These are phyloP conservation scores for Lactarius sanguifluus DNA, from an alignment of 768 basidiomycete genomes.

Conservation along the genomic window DNA sequence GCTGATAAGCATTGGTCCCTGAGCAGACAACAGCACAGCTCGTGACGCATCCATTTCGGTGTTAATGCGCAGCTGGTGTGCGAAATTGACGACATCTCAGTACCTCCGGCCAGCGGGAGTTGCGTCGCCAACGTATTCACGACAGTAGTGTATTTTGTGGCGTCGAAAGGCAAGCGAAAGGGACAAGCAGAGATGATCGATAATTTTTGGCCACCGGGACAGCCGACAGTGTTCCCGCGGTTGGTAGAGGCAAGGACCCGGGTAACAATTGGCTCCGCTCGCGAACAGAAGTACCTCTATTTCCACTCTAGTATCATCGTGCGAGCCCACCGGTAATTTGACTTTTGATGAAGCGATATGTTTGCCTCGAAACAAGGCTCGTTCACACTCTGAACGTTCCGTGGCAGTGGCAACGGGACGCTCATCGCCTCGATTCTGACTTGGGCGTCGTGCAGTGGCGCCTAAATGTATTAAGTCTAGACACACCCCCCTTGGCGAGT, in stretches of 20 bases:
- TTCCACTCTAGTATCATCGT: neutral
- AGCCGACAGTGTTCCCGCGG: neutral
- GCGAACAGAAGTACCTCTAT: neutral
- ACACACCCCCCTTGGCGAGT: neutral
- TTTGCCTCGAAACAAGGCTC: neutral
- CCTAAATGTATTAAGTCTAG: neutral
- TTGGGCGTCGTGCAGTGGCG: neutral
- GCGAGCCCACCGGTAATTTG: neutral
- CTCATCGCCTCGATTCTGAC: constrained; percentile 1
- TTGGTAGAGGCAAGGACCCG: neutral
- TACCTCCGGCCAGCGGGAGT: neutral
- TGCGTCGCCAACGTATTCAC: neutral
- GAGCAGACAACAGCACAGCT: neutral
- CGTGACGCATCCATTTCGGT: neutral
- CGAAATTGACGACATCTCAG: neutral
- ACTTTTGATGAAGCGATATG: neutral
- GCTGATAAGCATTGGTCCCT: neutral
- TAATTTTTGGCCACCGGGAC: neutral
- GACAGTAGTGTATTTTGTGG: neutral
- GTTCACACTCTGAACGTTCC: neutral
- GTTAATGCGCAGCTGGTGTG: neutral
- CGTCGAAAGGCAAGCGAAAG: neutral
- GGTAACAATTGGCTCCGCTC: neutral
- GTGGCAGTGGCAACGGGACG: neutral
- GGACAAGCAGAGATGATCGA: neutral